These are phyloP conservation scores for Ilex aquifolium DNA, from an alignment of 257 asterid genomes.

Conservation along the genomic window DNA sequence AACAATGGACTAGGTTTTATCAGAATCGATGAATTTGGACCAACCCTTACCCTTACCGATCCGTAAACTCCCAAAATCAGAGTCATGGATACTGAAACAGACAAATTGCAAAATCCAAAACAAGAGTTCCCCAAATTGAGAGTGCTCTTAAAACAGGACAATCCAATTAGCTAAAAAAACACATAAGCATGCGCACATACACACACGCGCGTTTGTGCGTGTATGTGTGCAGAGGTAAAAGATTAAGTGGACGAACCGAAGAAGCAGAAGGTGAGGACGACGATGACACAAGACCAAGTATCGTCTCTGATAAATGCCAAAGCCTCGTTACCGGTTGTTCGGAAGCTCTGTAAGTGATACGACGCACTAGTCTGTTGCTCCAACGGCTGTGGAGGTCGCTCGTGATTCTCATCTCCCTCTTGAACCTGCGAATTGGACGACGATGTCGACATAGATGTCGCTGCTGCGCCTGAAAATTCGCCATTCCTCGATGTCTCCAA, in stretches of 20 bases:
- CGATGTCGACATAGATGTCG: slow-evolving; percentile 3
- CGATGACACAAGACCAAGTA: slow-evolving; percentile 51
- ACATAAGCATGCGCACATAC: background rate
- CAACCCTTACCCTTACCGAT: slow-evolving; percentile 50
- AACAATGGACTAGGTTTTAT: slow-evolving; percentile 54
- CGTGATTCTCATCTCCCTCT: slow-evolving; percentile 20
- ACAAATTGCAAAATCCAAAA: slow-evolving; percentile 10
- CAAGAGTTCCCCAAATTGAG: too few relatives aligned
- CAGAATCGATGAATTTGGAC: slow-evolving; percentile 73
- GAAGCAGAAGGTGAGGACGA: slow-evolving; percentile 45
- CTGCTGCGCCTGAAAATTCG: slow-evolving; percentile 23
- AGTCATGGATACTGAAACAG: slow-evolving; percentile 45
- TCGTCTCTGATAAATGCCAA: slow-evolving; percentile 29
- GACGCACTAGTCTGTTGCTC: slow-evolving; percentile 26
- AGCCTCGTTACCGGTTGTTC: slow-evolving; percentile 12
- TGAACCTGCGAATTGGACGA: background rate
- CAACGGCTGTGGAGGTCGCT: slow-evolving; percentile 63
- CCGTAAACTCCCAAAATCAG: slow-evolving; percentile 65
- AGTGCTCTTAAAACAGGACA: background rate
- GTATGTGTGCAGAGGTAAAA: background rate
- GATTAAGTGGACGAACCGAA: slow-evolving; percentile 31
- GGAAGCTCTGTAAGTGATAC: slow-evolving; percentile 6
- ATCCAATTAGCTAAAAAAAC: background rate
- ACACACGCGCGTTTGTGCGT: background rate
- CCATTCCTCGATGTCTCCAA: slow-evolving; percentile 16